Percentiles rank a stretch among this genome's conserved stretches.
Evolutionary conservation across 495 filamentous ascomycete species (phyloP).

Genomic region (Parathielavia hyrcaniae): DNA sequence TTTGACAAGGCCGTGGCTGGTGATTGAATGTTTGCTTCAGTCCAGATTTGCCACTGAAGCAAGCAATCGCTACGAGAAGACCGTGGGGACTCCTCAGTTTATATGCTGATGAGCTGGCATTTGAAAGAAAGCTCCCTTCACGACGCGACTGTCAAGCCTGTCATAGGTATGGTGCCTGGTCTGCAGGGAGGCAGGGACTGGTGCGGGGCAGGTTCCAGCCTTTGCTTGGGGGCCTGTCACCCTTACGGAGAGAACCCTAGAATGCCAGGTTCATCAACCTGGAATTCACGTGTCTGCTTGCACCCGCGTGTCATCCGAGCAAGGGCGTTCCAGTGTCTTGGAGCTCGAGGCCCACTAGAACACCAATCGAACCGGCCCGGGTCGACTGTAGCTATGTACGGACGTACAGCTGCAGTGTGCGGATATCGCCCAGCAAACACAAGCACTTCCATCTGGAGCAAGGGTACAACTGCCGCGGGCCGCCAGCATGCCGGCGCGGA

Average conservation of each 20-base stretch:
- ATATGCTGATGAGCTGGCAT: no score
- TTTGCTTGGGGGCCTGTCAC: no score
- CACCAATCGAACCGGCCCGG: background rate
- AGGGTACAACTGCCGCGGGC: no score
- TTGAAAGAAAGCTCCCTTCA: no score
- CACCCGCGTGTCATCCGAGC: background rate
- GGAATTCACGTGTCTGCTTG: no score
- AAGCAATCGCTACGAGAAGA: background rate
- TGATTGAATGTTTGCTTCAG: conserved; percentile 1
- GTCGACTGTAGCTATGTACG: background rate
- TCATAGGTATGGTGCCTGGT: no score
- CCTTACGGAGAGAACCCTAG: no score
- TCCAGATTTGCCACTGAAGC: background rate
- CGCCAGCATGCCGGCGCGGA: no score
- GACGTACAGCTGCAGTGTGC: no score
- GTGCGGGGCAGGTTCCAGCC: conserved; percentile 22
- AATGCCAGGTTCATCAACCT: conserved; percentile 8
- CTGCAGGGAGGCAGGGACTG: conserved; percentile 21
- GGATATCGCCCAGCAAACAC: background rate
- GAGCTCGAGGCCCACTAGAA: background rate
- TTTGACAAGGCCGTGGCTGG: background rate
- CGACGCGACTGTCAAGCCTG: no score
- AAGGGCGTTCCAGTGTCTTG: conserved; percentile 11
- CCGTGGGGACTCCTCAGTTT: background rate
- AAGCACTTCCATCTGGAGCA: no score